Evolutionary conservation across 2,329 filamentous ascomycete species (phyloP), one percentile per base, ranked within the genome.

Genomic region (Neonectria faginata): DNA sequence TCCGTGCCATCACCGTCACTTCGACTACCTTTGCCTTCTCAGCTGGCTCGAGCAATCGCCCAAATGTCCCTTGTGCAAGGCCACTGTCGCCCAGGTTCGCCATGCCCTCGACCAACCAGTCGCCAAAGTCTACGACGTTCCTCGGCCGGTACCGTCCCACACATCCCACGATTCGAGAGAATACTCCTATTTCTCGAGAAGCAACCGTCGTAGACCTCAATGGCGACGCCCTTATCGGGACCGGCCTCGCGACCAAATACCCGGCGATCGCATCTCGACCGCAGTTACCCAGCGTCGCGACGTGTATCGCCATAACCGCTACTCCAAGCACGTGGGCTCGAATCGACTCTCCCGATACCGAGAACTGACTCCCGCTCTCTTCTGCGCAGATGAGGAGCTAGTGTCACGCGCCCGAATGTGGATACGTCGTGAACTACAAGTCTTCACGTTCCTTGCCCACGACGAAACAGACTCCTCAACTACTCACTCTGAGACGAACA

Each of bases 1-100:
- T 20, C 94, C 94, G 8, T 98, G 94, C 82, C 85, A 87, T 45
- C 94, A 98, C 81, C 80, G 83, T 62, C 88, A 89, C 70, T 97
- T 97, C 76, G 94, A 97, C 82, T 97, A 94, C 75, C 78, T 93
- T 12, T 98, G 94, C 77, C 86, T 97, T 6, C 80, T 90, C 22
- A 94, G 86, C 79, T 97, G 95, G 94, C 82, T 97, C 5, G 86
- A 93, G 70, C 84, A 91, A 67, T 86, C 87, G 10, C 83, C 89
- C 0, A 86, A 83, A 52, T 97, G 94, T 74, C 94, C 95, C 18
- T 83, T 97, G 57, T 98, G 94, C 87, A 90, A 89, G 66, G 74
- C 82, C 5, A 68, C 74, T 44, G 82, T 89, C 39, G 72, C 76
- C 6, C 83, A 86, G 22, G 88, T 97, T 52, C 86, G 89, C 68